Base-by-base conservation (phyloP, 139 green algal species). In the Chlorella sorokiniana region DNA sequence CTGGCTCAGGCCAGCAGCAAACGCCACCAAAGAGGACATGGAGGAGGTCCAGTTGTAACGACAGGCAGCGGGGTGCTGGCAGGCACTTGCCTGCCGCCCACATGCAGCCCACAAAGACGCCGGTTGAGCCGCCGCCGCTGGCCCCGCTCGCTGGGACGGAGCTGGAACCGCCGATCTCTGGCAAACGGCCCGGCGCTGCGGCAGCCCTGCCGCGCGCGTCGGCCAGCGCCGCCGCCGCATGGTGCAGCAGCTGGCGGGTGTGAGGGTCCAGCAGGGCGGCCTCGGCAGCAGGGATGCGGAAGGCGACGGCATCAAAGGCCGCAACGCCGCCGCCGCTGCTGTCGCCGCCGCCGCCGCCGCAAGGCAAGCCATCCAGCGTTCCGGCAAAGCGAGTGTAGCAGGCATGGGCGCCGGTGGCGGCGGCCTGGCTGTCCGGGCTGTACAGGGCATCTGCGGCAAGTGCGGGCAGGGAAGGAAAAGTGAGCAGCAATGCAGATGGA, bases 91-190 rank as follows among this genome's bases (percentile, higher is more conserved):
- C 73, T 31, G 85, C 11, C 88, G 92, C 7, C 93, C 93, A 78
- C 93, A 90, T 5, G 93, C 90, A 29, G 91, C 94, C 25, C 88
- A 97, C 31, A 96, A 81, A 56, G 86, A 90, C 68, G 82, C 93
- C 52, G 87, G 94, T 65, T 90, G 87, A 11, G 91, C 91, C 4
- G 88, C 91, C 6, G 76, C 62, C 0, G 4, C 7, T n/a, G n/a
- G n/a, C n/a, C n/a, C n/a, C n/a, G n/a, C n/a, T n/a, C n/a, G n/a
- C n/a, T n/a, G n/a, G n/a, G n/a, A n/a, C n/a, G n/a, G n/a, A n/a
- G n/a, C n/a, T n/a, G n/a, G n/a, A n/a, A n/a, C n/a, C n/a, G n/a
- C n/a, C n/a, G n/a, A n/a, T n/a, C n/a, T n/a, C n/a, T n/a, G n/a
- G n/a, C n/a, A n/a, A n/a, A n/a, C n/a, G n/a, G n/a, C n/a, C n/a